Percentiles rank a stretch among this genome's conserved stretches.
Evolutionary conservation across 2,329 filamentous ascomycete species (phyloP).

Genomic region (Emmonsia crescens): DNA sequence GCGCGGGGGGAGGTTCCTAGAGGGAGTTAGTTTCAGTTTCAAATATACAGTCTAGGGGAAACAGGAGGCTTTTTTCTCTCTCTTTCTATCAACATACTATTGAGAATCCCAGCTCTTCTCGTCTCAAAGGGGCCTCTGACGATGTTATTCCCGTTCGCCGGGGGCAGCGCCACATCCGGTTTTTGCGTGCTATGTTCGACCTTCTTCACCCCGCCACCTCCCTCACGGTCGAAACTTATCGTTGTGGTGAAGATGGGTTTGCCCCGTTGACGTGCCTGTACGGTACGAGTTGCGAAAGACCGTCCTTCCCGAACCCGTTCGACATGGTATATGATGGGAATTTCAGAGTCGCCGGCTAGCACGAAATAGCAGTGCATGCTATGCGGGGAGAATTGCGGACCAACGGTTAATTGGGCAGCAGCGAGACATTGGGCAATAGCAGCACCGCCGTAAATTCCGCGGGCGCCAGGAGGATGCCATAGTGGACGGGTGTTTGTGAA

Average conservation of each 20-base stretch:
- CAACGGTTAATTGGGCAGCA: slow-evolving; percentile 80
- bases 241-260: slow-evolving; percentile 92
- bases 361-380: slow-evolving; percentile 99
- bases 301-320: slow-evolving; percentile 85
- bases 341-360: slow-evolving; percentile 70
- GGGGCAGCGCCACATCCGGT: slow-evolving; percentile 42
- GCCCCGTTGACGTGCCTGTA: slow-evolving; percentile 86
- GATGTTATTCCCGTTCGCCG: slow-evolving; percentile 23
- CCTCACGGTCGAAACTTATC: slow-evolving; percentile 68
- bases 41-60: neutral
- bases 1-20: slow-evolving; percentile 39
- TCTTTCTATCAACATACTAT: slow-evolving; percentile 30
- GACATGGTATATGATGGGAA: slow-evolving; percentile 89
- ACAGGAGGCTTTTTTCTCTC: neutral
- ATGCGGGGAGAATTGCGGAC: slow-evolving; percentile 68
- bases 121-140: slow-evolving; percentile 47
- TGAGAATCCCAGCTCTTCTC: slow-evolving; percentile 45
- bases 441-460: slow-evolving; percentile 86
- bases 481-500: slow-evolving; percentile 89
- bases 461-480: slow-evolving; percentile 85
- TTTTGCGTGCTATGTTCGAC: slow-evolving; percentile 57
- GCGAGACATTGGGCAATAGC: slow-evolving; percentile 87
- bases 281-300: slow-evolving; percentile 82
- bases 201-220: slow-evolving; percentile 39
- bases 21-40: neutral